Percentiles rank a stretch among this genome's conserved stretches.
Evolutionary conservation across 2,329 filamentous ascomycete genomes (phyloP).

Genomic region (Apiospora malaysiana): DNA sequence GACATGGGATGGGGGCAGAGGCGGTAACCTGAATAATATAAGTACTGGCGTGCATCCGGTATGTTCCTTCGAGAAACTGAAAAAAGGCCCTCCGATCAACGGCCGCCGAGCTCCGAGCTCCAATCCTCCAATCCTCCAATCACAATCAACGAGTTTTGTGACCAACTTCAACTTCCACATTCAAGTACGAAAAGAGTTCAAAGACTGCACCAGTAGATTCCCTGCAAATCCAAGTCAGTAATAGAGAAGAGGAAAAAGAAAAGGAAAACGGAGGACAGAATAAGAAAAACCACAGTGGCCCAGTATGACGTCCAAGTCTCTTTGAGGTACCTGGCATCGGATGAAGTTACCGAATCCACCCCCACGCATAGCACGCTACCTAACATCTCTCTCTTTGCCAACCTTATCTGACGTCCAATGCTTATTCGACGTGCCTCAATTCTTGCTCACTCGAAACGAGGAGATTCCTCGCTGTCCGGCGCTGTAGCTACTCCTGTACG

Average conservation of each 20-base stretch:
- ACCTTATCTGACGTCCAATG: constrained; percentile 11
- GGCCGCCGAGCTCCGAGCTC: neutral
- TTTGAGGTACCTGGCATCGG: neutral
- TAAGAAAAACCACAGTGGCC: neutral
- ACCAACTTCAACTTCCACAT: no score
- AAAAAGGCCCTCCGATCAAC: neutral
- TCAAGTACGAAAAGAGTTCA: neutral
- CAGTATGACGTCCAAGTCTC: neutral
- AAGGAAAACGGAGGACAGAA: no score
- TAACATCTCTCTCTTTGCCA: neutral
- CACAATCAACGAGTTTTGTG: neutral
- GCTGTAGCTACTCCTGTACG: no score
- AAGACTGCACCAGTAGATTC: neutral
- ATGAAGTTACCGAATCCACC: neutral
- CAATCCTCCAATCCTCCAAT: no score
- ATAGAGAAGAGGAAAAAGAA: no score
- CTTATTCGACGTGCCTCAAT: neutral
- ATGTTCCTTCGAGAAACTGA: neutral
- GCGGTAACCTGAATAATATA: neutral
- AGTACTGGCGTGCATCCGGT: constrained; percentile 1
- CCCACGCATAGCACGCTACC: neutral
- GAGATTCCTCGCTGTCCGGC: no score
- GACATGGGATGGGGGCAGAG: neutral
- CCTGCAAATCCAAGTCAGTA: no score
- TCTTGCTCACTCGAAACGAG: neutral